Conservation (phyloP, 2,329 filamentous ascomycete species). For the Colletotrichum chlorophyti region DNA sequence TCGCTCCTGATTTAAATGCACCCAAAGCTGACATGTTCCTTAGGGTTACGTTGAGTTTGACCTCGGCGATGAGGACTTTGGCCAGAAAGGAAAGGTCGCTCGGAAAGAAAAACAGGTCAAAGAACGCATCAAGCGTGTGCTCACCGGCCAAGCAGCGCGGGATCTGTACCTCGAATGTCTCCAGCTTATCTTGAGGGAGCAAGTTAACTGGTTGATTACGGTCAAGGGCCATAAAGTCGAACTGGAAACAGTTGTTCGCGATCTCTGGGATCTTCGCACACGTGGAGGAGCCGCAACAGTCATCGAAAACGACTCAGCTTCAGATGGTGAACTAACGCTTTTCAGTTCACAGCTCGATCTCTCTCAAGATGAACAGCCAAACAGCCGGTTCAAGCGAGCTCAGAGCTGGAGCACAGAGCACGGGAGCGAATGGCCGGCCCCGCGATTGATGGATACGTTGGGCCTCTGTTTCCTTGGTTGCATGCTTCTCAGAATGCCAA, state of each 20-base stretch:
- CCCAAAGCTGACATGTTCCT: background rate
- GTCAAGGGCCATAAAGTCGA: constrained; percentile 72
- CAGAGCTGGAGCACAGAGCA: constrained; percentile 53
- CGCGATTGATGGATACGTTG: constrained; percentile 77
- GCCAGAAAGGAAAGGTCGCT: constrained; percentile 60
- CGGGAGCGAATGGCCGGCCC: constrained; percentile 60
- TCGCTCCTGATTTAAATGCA: background rate
- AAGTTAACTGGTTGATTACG: constrained; percentile 76
- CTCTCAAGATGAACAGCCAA: constrained; percentile 34
- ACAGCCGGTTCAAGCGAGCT: constrained; percentile 38
- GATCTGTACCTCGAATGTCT: constrained; percentile 84
- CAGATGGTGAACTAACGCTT: constrained; percentile 39
- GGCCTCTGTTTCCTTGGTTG: constrained; percentile 82
- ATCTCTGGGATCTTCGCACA: constrained; percentile 82
- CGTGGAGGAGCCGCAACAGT: constrained; percentile 48
- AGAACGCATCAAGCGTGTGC: constrained; percentile 60
- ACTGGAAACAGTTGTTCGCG: constrained; percentile 79
- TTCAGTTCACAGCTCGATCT: constrained; percentile 47
- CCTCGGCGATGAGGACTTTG: constrained; percentile 72
- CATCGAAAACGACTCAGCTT: constrained; percentile 35
- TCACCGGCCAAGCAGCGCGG: constrained; percentile 72
- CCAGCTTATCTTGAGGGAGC: constrained; percentile 84
- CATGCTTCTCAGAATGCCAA: constrained; percentile 76
- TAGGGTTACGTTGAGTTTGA: constrained; percentile 64
- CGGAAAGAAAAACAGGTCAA: constrained; percentile 65